Conservation (phyloP, 257 asterid genomes). For the Solanum pinnatisectum region DNA sequence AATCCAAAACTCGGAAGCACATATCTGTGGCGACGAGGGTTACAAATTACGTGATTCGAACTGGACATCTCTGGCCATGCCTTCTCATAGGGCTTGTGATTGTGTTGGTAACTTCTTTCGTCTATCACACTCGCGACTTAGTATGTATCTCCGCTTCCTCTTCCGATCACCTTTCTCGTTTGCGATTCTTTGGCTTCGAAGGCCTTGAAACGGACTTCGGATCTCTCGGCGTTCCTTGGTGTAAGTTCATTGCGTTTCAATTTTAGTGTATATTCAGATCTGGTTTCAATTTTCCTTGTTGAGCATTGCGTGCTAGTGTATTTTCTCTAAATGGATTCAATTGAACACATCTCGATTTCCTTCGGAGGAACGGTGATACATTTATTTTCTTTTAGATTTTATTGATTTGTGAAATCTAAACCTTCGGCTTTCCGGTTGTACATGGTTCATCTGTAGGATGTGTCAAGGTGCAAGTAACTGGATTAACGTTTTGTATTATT, state of each 20-base stretch:
- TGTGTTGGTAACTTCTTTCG: constrained; percentile 32
- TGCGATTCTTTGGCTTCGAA: constrained; percentile 73
- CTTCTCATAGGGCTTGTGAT: constrained; percentile 39
- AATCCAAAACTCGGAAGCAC: constrained; percentile 80
- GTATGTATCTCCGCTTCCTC: constrained; percentile 75
- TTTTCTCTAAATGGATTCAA: not conserved
- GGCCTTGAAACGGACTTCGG: constrained; percentile 81
- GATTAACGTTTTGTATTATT: not conserved
- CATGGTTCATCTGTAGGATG: not conserved
- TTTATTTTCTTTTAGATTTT: not conserved
- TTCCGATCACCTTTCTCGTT: constrained; percentile 63
- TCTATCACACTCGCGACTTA: constrained; percentile 60
- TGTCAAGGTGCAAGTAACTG: not conserved
- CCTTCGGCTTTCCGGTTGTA: not conserved
- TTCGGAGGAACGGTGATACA: not conserved
- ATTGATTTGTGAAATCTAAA: not conserved
- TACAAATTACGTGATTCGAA: constrained; percentile 59
- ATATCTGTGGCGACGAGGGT: constrained; percentile 28
- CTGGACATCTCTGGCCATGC: constrained; percentile 70
- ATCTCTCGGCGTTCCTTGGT: constrained; percentile 98
- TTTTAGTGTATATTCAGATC: not conserved
- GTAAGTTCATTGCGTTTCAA: constrained; percentile 32
- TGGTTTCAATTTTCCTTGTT: not conserved
- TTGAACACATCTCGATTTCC: not conserved
- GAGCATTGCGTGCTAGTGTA: not conserved